Evolutionary conservation across 352 stramenopile genomes (phyloP).

Genomic region (Phytophthora lateralis): DNA sequence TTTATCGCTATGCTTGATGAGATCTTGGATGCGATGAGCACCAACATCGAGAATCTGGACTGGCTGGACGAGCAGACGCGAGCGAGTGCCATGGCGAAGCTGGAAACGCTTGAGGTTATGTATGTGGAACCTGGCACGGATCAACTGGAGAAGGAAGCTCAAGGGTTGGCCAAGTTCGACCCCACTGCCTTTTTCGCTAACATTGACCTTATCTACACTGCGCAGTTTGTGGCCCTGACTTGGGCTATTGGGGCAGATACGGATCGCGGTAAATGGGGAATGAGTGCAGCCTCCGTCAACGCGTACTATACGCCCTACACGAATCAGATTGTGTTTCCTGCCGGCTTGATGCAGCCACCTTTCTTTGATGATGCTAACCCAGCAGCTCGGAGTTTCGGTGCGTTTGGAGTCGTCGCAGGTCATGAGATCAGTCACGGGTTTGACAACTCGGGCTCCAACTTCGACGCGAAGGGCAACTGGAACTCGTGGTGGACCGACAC

Average conservation of each 20-base stretch:
- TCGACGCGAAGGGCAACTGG: conserved; percentile 86
- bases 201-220: conserved; percentile 39
- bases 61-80: conserved; percentile 91
- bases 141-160: conserved; percentile 45
- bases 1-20: conserved; percentile 82
- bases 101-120: conserved; percentile 43
- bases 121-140: conserved; percentile 30
- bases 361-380: conserved; percentile 87
- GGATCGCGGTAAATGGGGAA: conserved; percentile 75
- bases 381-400: conserved; percentile 90
- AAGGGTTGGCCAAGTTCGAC: conserved; percentile 37
- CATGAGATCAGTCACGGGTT: conserved; percentile 96
- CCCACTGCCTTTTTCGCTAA: conserved; percentile 57
- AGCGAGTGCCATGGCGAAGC: conserved; percentile 79
- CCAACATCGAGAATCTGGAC: conserved; percentile 81
- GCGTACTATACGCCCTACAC: conserved; percentile 69
- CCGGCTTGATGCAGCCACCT: conserved; percentile 92
- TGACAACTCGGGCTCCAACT: conserved; percentile 90
- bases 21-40: conserved; percentile 77
- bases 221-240: conserved; percentile 30
- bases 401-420: conserved; percentile 90
- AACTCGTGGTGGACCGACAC: conserved; percentile 90
- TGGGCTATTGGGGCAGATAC: conserved; percentile 46
- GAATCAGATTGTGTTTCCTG: conserved; percentile 94
- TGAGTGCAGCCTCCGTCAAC: conserved; percentile 92